Base-by-base conservation (phyloP, 2,329 filamentous ascomycete genomes). In the Cryphonectria nitschkei region DNA sequence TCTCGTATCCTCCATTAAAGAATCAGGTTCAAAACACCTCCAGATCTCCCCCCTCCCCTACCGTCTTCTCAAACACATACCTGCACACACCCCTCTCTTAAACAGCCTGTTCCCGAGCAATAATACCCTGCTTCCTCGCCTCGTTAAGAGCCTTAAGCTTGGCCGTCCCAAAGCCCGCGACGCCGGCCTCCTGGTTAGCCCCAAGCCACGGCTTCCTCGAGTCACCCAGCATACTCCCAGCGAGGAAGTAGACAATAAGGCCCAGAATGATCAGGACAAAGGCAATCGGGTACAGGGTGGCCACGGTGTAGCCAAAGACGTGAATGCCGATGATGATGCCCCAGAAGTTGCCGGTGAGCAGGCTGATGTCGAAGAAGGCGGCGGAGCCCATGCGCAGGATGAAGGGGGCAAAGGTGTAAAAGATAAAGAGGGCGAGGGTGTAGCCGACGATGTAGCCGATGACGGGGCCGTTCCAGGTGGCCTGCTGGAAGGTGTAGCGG, bases 271-370 rank as follows among this genome's bases (percentile, higher is more conserved):
- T 98, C 75, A 95, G 86, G 13, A 97, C 93, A 80, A 99, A 99
- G 16, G 96, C 95, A 78, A 98, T 93, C 6, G 96, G 95, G 82
- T 99, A 99, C 82, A 98, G 87, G 86, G 89, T 97, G 82, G 97
- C 93, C 70, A 99, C 89, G 56, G 82, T 82, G 76, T 92, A 88
- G 61, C 91, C 89, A 78, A 99, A 97, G 65, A 98, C 93, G 79
- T 91, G 88, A 75, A 97, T 89, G 65, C 96, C 96, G 76, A 99
- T 95, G 75, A 97, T 92, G 73, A 97, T 92, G 74, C 94, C 95
- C 96, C 96, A 99, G 84, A 98, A 98, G 82, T 97, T 98, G 76
- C 91, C 93, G 2, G 96, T 98, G 72, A 99, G 85, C 74, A 99
- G 85, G 9, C 92, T 95, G 77, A 98, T 97, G 81, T 99, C 97